Conservation (phyloP, 805 yeast genomes). For the Ogataea zsoltii region DNA sequence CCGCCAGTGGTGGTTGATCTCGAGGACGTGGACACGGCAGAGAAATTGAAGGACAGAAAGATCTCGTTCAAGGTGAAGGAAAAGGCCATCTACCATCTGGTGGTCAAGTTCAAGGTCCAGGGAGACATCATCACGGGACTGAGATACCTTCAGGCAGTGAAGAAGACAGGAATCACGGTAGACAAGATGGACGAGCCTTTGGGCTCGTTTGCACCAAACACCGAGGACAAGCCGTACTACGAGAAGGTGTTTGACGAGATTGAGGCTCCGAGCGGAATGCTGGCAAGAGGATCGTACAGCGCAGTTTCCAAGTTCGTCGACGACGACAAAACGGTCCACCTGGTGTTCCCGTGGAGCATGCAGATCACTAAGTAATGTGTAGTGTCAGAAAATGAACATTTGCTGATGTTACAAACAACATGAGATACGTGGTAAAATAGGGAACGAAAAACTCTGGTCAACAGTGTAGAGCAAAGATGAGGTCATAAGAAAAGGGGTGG, state of each 20-base stretch:
- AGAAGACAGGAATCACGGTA: constrained; percentile 84
- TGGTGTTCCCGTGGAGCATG: constrained; percentile 82
- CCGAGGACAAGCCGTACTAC: constrained; percentile 76
- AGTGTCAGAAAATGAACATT: background rate
- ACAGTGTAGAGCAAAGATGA: background rate
- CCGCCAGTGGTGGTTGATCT: constrained; percentile 67
- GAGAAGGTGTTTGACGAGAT: constrained; percentile 68
- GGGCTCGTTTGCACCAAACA: constrained; percentile 90
- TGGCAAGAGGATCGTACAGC: constrained; percentile 84
- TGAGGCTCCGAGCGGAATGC: constrained; percentile 88
- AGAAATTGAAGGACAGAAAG: constrained; percentile 49
- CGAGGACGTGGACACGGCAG: constrained; percentile 58
- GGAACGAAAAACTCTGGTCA: background rate
- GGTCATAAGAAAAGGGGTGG: constrained; percentile 1
- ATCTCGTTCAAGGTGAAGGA: constrained; percentile 78
- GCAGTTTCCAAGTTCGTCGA: constrained; percentile 83
- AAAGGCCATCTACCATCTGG: constrained; percentile 68
- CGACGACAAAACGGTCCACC: constrained; percentile 76
- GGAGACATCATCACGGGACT: constrained; percentile 84
- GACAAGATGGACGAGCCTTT: constrained; percentile 85
- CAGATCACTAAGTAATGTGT: constrained; percentile 59
- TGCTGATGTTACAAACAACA: background rate
- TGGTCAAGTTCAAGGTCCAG: constrained; percentile 78
- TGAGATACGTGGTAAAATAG: background rate
- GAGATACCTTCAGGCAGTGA: constrained; percentile 79